Percentiles rank a stretch among this genome's conserved stretches.
Evolutionary conservation across 2,329 filamentous ascomycete genomes (phyloP).

Genomic region (Aspergillus nomiae): DNA sequence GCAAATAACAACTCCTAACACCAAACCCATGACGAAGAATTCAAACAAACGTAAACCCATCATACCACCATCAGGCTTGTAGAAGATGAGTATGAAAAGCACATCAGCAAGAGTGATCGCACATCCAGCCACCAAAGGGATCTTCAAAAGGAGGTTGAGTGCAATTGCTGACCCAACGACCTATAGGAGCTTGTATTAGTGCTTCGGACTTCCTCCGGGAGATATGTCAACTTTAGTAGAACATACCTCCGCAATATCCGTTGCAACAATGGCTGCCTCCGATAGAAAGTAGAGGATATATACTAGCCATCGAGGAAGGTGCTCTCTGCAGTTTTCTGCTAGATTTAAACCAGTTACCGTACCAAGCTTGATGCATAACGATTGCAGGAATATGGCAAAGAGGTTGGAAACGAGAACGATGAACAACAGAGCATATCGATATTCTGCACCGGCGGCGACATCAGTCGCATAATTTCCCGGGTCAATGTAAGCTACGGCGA

Average conservation of each 20-base stretch:
- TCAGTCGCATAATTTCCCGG: conserved; percentile 55
- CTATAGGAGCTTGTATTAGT: conserved; percentile 25
- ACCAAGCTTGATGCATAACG: conserved; percentile 61
- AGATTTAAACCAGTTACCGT: conserved; percentile 69
- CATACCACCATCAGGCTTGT: conserved; percentile 55
- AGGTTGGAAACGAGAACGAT: conserved; percentile 52
- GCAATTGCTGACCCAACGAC: conserved; percentile 61
- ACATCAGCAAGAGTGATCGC: conserved; percentile 60
- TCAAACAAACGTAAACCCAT: conserved; percentile 56
- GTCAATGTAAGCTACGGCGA: conserved; percentile 53
- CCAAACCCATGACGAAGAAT: conserved; percentile 55
- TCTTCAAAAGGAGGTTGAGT: conserved; percentile 55
- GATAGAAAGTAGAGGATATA: conserved; percentile 63
- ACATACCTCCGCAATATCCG: conserved; percentile 67
- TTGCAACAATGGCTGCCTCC: conserved; percentile 70
- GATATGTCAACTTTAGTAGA: background rate
- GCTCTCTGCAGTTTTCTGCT: conserved; percentile 65
- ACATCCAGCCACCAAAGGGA: conserved; percentile 58
- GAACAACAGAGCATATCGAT: conserved; percentile 48
- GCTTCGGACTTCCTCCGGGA: background rate
- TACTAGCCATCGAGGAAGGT: conserved; percentile 67
- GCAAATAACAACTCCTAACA: conserved; percentile 58
- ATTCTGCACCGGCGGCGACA: conserved; percentile 50
- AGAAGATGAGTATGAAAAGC: conserved; percentile 59
- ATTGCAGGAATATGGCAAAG: conserved; percentile 52